Base-by-base conservation (phyloP, 1,284 basidiomycete species). In the Cutaneotrichosporon cavernicola region DNA sequence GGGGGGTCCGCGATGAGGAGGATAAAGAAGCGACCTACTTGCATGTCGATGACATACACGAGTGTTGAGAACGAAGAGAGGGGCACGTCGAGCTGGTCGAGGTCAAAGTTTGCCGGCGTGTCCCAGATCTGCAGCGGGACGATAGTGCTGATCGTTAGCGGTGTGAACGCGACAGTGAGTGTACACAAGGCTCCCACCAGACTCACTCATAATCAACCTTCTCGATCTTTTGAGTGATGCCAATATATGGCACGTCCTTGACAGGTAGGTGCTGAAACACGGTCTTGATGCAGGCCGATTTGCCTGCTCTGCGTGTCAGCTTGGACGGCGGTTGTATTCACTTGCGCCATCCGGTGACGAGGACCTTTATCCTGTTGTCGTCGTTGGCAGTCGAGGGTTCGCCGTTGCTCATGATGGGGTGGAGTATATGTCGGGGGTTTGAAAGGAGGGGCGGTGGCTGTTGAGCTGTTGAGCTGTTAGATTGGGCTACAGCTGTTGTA, bases 1-100 rank as follows among this genome's bases (percentile, higher is more conserved):
- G 38, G 38, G 38, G 38, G 26, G 26, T 26, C 38, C 8, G 18
- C 5, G 47, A 1, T 36, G 5, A 56, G 26, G 1, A 13, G 4
- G 38, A 36, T 10, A 31, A 18, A 8, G 30, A 36, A 26, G 10
- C 22, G 14, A 78, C 86, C 69, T 71, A 92, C 92, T 80, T 94
- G 90, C 65, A 97, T 95, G 75, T 98, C 96, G 72, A 98, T 90
- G n/a, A 98, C 93, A 74, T 95, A 99, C 43, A 98, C 87, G 69
- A 98, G 84, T 0, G 88, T 87, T 0, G 89, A 85, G 73, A 94
- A 92, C 36, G 89, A 84, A 50, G 86, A 85, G 30, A 94, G 83
- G 1, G 89, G 85, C 2, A 85, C 85, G 21, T 88, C 89, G 13
- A 93, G 84, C 21, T 87, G 86, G 32, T 92, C 89, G 4, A 89